phyloP scores from a whole-genome alignment of 192 early-diverging fungal species.

The Blastocladiella britannica region DNA sequence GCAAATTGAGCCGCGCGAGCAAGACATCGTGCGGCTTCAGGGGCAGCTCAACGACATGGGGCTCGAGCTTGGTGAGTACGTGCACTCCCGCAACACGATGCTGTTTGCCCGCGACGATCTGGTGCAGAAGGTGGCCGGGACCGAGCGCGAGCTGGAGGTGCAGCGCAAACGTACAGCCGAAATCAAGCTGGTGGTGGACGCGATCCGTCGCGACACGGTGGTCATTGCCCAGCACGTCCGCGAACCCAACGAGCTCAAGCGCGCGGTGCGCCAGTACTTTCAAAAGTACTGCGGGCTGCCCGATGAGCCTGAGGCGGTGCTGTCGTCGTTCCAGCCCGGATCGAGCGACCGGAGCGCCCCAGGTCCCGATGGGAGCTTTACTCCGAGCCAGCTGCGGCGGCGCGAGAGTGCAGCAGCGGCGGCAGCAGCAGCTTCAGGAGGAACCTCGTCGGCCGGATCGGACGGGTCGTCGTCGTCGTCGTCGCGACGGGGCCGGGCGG shows the following conservation, averaged over 20 bases:
- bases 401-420: too few species aligned
- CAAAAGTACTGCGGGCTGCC: constrained; percentile 1
- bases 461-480: too few species aligned
- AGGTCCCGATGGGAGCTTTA: background rate
- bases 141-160: background rate
- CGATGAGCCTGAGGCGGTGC: too few species aligned
- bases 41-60: background rate
- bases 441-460: background rate
- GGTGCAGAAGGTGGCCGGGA: background rate
- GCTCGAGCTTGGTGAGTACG: background rate
- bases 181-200: background rate
- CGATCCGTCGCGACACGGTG: background rate
- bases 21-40: constrained; percentile 20
- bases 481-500: background rate
- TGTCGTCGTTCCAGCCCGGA: background rate
- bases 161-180: background rate
- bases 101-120: background rate
- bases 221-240: background rate
- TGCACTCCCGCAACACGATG: background rate
- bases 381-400: too few species aligned
- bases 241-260: background rate
- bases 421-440: too few species aligned
- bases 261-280: background rate
- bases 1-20: constrained; percentile 30
- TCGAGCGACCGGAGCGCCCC: background rate